Evolutionary conservation across 2,329 filamentous ascomycete genomes (phyloP).

Genomic region (Diatrype stigma): DNA sequence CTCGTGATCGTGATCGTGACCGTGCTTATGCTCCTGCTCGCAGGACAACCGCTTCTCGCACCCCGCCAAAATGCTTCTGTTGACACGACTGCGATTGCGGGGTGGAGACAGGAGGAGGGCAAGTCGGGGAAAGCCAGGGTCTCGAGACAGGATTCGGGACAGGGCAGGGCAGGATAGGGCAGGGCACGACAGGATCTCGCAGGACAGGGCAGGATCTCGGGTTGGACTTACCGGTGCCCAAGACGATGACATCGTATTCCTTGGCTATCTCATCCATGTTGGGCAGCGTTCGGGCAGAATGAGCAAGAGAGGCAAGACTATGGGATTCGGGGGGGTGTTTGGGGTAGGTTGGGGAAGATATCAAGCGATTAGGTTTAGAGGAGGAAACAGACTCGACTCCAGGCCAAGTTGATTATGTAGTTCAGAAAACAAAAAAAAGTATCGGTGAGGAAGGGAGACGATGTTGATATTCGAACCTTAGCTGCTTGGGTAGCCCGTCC

Average conservation of each 20-base stretch:
- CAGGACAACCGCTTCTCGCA: conserved; percentile 1
- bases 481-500: conserved; percentile 12
- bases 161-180: conserved; percentile 13
- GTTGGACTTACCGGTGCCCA: conserved; percentile 77
- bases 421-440: conserved; percentile 17
- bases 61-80: conserved; percentile 7
- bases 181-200: conserved; percentile 2
- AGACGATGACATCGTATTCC: conserved; percentile 97
- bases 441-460: conserved; percentile 24
- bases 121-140: conserved; percentile 3
- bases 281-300: conserved; percentile 20
- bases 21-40: too few relatives aligned
- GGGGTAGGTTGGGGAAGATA: conserved; percentile 12
- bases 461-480: conserved; percentile 8
- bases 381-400: conserved; percentile 12
- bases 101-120: conserved; percentile 5
- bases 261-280: conserved; percentile 96
- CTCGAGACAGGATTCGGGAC: conserved; percentile 2
- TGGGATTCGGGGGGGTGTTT: too few relatives aligned
- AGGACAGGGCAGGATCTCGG: too few relatives aligned
- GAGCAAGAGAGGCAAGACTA: conserved; percentile 26
- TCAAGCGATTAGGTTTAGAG: not conserved
- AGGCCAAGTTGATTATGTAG: conserved; percentile 16
- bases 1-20: too few relatives aligned
- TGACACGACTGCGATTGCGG: conserved; percentile 1